phyloP scores from a whole-genome alignment of 2,329 filamentous ascomycete species.

The Pseudocercospora musae region DNA sequence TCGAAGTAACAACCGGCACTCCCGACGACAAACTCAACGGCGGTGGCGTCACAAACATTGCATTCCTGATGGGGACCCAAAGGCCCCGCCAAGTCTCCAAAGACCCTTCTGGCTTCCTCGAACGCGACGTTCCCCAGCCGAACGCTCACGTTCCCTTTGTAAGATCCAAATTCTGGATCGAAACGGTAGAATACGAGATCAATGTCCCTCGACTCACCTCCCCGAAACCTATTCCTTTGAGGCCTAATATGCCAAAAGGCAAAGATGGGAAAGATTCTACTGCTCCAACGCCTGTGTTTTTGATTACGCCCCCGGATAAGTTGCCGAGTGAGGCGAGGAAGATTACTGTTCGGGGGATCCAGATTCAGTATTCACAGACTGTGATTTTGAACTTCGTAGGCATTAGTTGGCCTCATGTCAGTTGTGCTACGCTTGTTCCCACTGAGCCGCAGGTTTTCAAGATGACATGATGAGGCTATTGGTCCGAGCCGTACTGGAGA shows the following conservation, averaged over 20 bases:
- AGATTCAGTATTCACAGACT: constrained; percentile 42
- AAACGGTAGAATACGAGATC: constrained; percentile 29
- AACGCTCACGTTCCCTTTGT: constrained; percentile 31
- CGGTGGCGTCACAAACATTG: constrained; percentile 36
- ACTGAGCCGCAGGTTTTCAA: neutral
- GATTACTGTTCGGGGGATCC: constrained; percentile 27
- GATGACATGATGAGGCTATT: neutral
- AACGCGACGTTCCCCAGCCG: constrained; percentile 16
- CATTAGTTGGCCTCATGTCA: constrained; percentile 33
- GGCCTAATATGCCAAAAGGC: neutral
- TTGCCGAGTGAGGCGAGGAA: constrained; percentile 13
- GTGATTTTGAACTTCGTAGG: constrained; percentile 32
- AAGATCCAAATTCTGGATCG: constrained; percentile 35
- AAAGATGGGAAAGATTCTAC: neutral
- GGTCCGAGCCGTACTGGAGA: too few species aligned
- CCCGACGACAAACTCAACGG: constrained; percentile 24
- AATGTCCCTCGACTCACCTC: constrained; percentile 18
- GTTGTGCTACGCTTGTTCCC: constrained; percentile 23
- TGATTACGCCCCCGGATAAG: constrained; percentile 19
- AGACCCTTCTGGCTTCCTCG: neutral
- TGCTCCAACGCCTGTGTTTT: constrained; percentile 19
- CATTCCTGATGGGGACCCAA: constrained; percentile 27
- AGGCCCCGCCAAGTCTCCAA: neutral
- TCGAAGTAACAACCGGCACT: constrained; percentile 31
- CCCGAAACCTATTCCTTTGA: constrained; percentile 13